These are phyloP conservation scores for Coemansia biformis DNA, from an alignment of 192 early-diverging fungal species.

Conservation along the genomic window DNA sequence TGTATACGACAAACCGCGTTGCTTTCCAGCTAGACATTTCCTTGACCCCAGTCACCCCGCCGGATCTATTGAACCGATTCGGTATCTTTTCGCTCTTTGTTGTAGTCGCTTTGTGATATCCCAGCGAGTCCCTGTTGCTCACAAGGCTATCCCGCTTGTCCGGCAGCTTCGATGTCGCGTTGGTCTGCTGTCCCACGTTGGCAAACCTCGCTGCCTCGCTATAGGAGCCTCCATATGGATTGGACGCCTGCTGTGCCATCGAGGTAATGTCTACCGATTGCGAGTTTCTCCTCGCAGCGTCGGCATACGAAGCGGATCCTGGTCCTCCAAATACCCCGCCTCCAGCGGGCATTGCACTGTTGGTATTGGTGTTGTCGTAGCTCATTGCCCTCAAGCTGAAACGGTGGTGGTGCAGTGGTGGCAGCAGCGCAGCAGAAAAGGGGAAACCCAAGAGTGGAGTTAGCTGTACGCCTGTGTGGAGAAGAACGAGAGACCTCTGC, in stretches of 20 bases:
- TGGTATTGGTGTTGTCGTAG: too few relatives aligned
- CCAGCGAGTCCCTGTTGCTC: neutral
- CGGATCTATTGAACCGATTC: neutral
- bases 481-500: too few relatives aligned
- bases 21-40: conserved; percentile 24
- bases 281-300: neutral
- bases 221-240: conserved; percentile 32
- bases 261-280: conserved; percentile 26
- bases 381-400: too few relatives aligned
- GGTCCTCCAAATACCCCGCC: too few relatives aligned
- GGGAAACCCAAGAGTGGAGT: too few relatives aligned
- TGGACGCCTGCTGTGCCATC: conserved; percentile 18
- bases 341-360: too few relatives aligned
- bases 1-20: conserved; percentile 23
- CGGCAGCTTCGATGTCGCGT: neutral
- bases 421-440: too few relatives aligned
- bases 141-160: neutral
- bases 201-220: conserved; percentile 24
- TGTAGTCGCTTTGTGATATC: neutral
- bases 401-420: too few relatives aligned
- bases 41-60: conserved; percentile 20
- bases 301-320: neutral
- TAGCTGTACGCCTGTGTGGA: too few relatives aligned
- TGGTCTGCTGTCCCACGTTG: neutral
- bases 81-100: conserved; percentile 3